Evolutionary conservation across 1,139 yeast species (phyloP), one percentile per base, ranked within the genome.

Genomic region (Hansenula lynferdii): DNA sequence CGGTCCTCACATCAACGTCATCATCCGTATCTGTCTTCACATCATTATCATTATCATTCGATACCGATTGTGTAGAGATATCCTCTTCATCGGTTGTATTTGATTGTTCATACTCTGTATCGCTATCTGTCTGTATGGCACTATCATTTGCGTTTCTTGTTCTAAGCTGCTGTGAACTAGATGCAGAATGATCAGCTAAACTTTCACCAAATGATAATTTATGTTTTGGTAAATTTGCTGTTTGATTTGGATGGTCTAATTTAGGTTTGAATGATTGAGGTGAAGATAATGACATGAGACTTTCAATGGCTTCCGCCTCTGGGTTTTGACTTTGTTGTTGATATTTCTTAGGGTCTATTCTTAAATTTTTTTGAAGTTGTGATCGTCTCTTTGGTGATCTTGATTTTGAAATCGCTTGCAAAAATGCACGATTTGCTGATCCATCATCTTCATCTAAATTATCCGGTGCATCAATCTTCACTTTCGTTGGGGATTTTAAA

Each of bases 261-360:
- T 38, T 39, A 1, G 43, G 41, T 31, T 48, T 50, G 33, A 49
- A 46, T 4, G 50, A 36, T 37, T 60, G 60, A 5, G 75, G 74
- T 12, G 73, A 65, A 4, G 73, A 61, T 28, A 70, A 51, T 11
- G 70, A 67, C 71, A 70, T 69, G 21, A 70, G 47, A 6, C 71
- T 65, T 42, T 67, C 72, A 9, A 69, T 62, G 4, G 74, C 75
- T 39, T 68, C 74, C 3, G 62, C 72, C 45, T 69, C 72, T 8
- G 60, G 54, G 8, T 58, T 56, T 15, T 24, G 54, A 10, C 58
- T 56, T n/a, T 47, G 41, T 23, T 10, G 44, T 14, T 12, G 34
- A 15, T n/a, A 30, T 29, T 22, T 28, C 28, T 15, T 28, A 16
- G 31, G 18, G 15, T 36, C 39, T 10, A 36, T 18, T 25, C 37